These are phyloP conservation scores for Arachis hypogaea DNA, from an alignment of 306 rosid genomes.

Conservation along the genomic window DNA sequence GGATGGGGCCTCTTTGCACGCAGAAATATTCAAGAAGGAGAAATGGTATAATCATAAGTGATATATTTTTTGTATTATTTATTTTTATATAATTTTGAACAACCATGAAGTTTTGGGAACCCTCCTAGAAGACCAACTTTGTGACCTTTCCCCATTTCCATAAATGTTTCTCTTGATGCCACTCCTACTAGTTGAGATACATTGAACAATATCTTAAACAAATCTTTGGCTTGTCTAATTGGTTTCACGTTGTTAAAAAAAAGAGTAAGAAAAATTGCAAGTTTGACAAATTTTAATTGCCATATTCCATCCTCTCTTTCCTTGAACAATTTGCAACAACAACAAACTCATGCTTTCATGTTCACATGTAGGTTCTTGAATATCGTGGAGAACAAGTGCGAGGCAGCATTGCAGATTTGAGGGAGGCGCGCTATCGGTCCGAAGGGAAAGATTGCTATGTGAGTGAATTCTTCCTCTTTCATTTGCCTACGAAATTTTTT, in stretches of 20 bases:
- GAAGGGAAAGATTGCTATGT: conserved; percentile 98
- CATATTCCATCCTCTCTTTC: not conserved
- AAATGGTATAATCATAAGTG: conserved; percentile 66
- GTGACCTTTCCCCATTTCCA: conserved; percentile 22
- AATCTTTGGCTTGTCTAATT: conserved; percentile 16
- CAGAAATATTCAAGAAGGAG: conserved; percentile 96
- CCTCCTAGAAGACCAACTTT: conserved; percentile 6
- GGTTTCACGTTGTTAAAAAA: not conserved
- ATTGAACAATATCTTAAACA: conserved; percentile 10
- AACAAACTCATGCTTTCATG: too few species aligned
- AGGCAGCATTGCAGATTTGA: conserved; percentile 87
- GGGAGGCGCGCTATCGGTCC: conserved; percentile 81
- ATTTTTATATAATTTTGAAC: not conserved
- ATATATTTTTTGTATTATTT: not conserved
- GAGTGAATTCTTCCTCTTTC: conserved; percentile 41
- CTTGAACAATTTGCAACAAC: not conserved
- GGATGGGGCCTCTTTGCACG: conserved; percentile 99
- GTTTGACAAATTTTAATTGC: not conserved
- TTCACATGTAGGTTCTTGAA: conserved; percentile 79
- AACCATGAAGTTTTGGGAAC: conserved; percentile 25
- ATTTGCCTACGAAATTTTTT: not conserved
- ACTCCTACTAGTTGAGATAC: not conserved
- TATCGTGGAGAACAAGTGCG: conserved; percentile 99
- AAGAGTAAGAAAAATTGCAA: not conserved
- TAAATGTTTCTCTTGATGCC: not conserved